Percentiles rank a stretch among this genome's conserved stretches.
phyloP scores from a whole-genome alignment of 768 basidiomycete genomes.

The Sutorius australiensis region DNA sequence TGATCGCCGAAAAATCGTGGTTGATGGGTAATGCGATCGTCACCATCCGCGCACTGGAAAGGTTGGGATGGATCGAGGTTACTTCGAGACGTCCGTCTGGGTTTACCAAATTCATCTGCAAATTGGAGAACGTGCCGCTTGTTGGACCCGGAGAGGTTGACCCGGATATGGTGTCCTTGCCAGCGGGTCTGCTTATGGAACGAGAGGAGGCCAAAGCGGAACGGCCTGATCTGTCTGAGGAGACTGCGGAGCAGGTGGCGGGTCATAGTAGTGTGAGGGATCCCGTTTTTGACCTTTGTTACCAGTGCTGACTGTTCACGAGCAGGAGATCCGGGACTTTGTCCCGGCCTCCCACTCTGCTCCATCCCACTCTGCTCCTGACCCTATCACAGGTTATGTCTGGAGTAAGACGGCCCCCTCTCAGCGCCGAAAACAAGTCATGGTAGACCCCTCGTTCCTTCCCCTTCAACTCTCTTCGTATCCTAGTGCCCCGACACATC shows the following conservation, averaged over 20 bases:
- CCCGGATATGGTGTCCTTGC: slow-evolving; percentile 69
- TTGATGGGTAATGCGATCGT: slow-evolving; percentile 79
- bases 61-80: slow-evolving; percentile 87
- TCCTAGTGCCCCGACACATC: slow-evolving; percentile 40
- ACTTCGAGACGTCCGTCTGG: slow-evolving; percentile 85
- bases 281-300: neutral
- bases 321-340: slow-evolving; percentile 23
- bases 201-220: slow-evolving; percentile 40
- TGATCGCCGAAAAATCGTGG: slow-evolving; percentile 72
- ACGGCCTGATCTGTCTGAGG: slow-evolving; percentile 27
- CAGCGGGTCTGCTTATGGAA: slow-evolving; percentile 72
- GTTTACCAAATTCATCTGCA: slow-evolving; percentile 76
- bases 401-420: slow-evolving; percentile 87
- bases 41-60: slow-evolving; percentile 69
- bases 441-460: slow-evolving; percentile 81
- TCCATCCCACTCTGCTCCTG: slow-evolving; percentile 43
- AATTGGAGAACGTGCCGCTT: slow-evolving; percentile 85
- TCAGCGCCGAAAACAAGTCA: slow-evolving; percentile 82
- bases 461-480: slow-evolving; percentile 82
- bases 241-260: slow-evolving; percentile 4
- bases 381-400: slow-evolving; percentile 80
- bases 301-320: slow-evolving; percentile 4
- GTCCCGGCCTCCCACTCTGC: slow-evolving; percentile 1
- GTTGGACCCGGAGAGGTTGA: slow-evolving; percentile 81
- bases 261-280: slow-evolving; percentile 10